Conservation (phyloP, 495 filamentous ascomycete species). For the Trichoderma asperelloides region DNA sequence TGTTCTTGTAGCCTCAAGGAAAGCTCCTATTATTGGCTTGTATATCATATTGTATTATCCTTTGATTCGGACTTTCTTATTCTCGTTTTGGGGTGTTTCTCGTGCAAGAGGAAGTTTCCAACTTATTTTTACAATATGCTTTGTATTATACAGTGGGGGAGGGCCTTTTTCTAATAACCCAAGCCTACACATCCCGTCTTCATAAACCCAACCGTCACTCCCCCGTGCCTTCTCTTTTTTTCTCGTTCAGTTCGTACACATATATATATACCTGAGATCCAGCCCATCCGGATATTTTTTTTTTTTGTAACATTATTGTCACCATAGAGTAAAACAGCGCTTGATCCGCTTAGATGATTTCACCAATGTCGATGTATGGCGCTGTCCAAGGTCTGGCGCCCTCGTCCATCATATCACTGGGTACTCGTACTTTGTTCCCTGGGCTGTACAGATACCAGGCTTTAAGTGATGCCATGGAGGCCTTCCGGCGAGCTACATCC, state of each 20-base stretch:
- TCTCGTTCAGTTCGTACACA: neutral
- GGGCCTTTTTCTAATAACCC: neutral
- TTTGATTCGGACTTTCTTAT: neutral
- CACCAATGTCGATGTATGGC: slow-evolving; percentile 80
- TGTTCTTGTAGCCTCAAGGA: neutral
- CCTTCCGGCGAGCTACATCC: slow-evolving; percentile 64
- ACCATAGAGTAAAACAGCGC: neutral
- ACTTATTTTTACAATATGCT: slow-evolving; percentile 1
- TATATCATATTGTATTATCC: slow-evolving; percentile 1
- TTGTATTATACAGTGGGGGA: slow-evolving; percentile 15
- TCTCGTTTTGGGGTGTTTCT: neutral
- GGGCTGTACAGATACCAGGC: slow-evolving; percentile 95
- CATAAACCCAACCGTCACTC: neutral
- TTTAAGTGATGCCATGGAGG: slow-evolving; percentile 76
- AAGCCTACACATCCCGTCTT: neutral
- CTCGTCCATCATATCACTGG: slow-evolving; percentile 65
- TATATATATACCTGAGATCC: slow-evolving; percentile 1
- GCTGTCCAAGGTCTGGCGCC: slow-evolving; percentile 64
- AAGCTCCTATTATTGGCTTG: neutral
- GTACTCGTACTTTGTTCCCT: slow-evolving; percentile 52
- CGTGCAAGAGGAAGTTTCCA: neutral
- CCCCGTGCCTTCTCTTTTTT: neutral
- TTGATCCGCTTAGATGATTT: slow-evolving; percentile 51
- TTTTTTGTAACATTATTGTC: neutral
- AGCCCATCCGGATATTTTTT: neutral